Evolutionary conservation across 2,329 filamentous ascomycete genomes (phyloP).

Genomic region (Fusarium sp.): DNA sequence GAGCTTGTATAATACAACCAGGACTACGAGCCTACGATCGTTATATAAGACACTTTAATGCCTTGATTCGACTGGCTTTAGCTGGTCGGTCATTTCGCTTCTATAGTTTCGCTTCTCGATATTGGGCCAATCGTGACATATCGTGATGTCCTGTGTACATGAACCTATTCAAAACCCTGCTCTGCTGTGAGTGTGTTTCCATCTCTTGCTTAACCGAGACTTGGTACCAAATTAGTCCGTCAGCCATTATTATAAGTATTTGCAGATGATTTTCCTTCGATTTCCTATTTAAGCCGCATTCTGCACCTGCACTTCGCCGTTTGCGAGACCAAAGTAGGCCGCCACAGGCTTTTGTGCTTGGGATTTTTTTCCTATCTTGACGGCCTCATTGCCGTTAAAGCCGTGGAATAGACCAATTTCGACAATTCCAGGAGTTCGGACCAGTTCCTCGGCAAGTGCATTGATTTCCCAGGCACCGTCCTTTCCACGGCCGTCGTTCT

Average conservation of each 20-base stretch:
- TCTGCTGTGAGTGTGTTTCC: background rate
- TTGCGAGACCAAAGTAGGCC: conserved; percentile 94
- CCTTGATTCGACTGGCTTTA: conserved; percentile 32
- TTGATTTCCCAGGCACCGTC: conserved; percentile 84
- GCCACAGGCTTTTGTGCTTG: conserved; percentile 92
- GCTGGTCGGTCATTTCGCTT: conserved; percentile 37
- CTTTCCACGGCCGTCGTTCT: conserved; percentile 66
- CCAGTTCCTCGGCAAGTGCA: conserved; percentile 80
- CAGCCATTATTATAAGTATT: background rate
- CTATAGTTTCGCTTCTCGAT: conserved; percentile 11
- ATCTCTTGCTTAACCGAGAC: conserved; percentile 1
- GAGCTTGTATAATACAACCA: conserved; percentile 56
- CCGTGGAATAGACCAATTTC: conserved; percentile 95
- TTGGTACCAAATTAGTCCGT: conserved; percentile 1
- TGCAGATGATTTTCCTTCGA: background rate
- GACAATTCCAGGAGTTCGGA: conserved; percentile 87
- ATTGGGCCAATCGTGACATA: conserved; percentile 17
- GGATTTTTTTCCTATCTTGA: conserved; percentile 65
- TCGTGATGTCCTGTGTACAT: conserved; percentile 7
- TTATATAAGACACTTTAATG: conserved; percentile 54
- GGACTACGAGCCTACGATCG: conserved; percentile 54
- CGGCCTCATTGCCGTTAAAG: conserved; percentile 79
- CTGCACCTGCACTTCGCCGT: conserved; percentile 71
- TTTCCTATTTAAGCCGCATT: conserved; percentile 40
- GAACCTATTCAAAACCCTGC: conserved; percentile 1